phyloP scores from a whole-genome alignment of 73 alveolate species.

The Tetrahymena thermophila region DNA sequence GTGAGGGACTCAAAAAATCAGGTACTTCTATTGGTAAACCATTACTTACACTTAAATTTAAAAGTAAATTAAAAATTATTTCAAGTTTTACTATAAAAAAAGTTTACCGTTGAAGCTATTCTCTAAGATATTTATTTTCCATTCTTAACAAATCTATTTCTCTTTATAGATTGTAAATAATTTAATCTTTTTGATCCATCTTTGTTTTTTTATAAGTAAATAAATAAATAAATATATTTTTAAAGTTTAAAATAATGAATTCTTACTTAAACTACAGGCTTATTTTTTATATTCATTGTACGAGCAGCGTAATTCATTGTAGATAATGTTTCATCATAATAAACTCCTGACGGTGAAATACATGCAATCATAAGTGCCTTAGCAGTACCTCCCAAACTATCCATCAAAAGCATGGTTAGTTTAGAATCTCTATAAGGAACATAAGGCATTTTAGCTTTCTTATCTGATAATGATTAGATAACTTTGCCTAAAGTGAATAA shows the following conservation, averaged over 20 bases:
- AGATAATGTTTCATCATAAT: constrained; percentile 90
- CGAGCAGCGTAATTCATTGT: constrained; percentile 95
- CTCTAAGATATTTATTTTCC: constrained; percentile 92
- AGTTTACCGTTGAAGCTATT: constrained; percentile 56
- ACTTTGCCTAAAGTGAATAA: constrained; percentile 96
- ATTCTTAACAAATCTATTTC: constrained; percentile 79
- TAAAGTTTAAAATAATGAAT: no score
- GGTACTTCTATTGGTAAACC: constrained; percentile 79
- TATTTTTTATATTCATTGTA: constrained; percentile 95
- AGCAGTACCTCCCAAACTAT: constrained; percentile 96
- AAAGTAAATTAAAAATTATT: neutral
- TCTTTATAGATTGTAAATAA: constrained; percentile 72
- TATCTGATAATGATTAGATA: constrained; percentile 64
- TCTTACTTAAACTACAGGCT: constrained; percentile 73
- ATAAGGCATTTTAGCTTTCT: constrained; percentile 69
- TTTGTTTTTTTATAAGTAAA: neutral
- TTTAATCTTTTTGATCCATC: constrained; percentile 93
- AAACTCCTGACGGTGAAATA: constrained; percentile 86
- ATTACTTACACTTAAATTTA: constrained; percentile 48
- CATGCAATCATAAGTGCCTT: constrained; percentile 97
- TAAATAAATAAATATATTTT: neutral
- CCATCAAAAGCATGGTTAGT: constrained; percentile 97
- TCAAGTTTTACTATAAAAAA: neutral
- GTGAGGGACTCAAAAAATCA: constrained; percentile 5
- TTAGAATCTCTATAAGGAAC: constrained; percentile 98